Evolutionary conservation across 176 grass and related monocot genomes (phyloP).

Genomic region (Leersia perrieri): DNA sequence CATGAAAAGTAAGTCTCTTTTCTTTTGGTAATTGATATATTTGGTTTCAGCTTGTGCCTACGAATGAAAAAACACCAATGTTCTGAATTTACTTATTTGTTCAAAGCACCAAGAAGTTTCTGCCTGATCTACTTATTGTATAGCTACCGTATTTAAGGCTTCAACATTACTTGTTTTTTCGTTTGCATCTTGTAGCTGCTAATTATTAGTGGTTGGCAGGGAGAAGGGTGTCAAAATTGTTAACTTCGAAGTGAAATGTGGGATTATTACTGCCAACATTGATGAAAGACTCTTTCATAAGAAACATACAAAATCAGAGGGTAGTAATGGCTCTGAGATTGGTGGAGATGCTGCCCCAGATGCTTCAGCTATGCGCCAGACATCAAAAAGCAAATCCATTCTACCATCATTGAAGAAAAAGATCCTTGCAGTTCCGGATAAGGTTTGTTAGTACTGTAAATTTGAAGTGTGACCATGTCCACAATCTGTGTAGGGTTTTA

Average conservation of each 20-base stretch:
- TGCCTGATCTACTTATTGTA: background rate
- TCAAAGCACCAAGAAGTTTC: constrained; percentile 1
- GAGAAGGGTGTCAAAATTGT: constrained; percentile 86
- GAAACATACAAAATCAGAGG: constrained; percentile 43
- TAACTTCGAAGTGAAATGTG: constrained; percentile 83
- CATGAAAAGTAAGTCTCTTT: constrained; percentile 80
- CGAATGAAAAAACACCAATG: background rate
- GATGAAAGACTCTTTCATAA: constrained; percentile 73
- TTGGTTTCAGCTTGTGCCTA: constrained; percentile 11
- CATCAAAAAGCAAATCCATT: constrained; percentile 61
- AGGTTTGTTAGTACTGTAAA: constrained; percentile 60
- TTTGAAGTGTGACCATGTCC: background rate
- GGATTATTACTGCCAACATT: constrained; percentile 62
- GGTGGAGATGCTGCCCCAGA: constrained; percentile 31
- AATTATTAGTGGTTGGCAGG: constrained; percentile 56
- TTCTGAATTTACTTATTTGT: constrained; percentile 10
- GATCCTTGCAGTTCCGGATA: constrained; percentile 78
- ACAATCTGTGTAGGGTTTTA: constrained; percentile 10
- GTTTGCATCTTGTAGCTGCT: constrained; percentile 7
- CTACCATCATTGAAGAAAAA: constrained; percentile 73
- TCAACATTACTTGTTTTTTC: constrained; percentile 16
- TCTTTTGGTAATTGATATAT: constrained; percentile 30
- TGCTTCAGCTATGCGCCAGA: constrained; percentile 42
- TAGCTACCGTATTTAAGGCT: constrained; percentile 25
- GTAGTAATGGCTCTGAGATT: constrained; percentile 15